Conservation (phyloP, 176 grass and related monocot genomes). For the Thalia dealbata region DNA sequence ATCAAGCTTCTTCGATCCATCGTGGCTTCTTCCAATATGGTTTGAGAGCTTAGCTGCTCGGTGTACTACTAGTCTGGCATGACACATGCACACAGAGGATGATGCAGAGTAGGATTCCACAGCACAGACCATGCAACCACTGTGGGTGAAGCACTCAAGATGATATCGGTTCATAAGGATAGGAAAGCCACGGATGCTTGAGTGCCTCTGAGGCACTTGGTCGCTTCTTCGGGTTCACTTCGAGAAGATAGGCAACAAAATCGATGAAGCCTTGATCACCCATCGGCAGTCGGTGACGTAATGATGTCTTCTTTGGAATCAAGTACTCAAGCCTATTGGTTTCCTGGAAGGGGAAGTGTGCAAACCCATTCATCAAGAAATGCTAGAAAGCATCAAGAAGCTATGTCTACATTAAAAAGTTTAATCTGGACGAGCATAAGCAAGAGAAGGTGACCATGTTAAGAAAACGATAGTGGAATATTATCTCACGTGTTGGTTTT, state of each 20-base stretch:
- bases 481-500: no score
- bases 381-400: not conserved
- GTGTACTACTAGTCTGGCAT: not conserved
- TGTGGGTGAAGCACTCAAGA: not conserved
- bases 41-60: not conserved
- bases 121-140: not conserved
- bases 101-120: not conserved
- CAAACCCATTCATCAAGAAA: not conserved
- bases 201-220: constrained; percentile 20
- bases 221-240: constrained; percentile 21
- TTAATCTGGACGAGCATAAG: no score
- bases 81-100: not conserved
- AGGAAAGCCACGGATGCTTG: constrained; percentile 21
- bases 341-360: constrained; percentile 3
- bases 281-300: constrained; percentile 16
- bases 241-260: constrained; percentile 15
- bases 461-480: no score
- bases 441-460: no score
- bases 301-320: constrained; percentile 20
- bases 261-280: constrained; percentile 17
- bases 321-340: constrained; percentile 21
- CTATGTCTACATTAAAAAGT: no score
- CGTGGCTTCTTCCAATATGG: not conserved
- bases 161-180: constrained; percentile 23
- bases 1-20: not conserved